Conservation (phyloP, 495 filamentous ascomycete genomes). For the Penicillium atrosanguineum region DNA sequence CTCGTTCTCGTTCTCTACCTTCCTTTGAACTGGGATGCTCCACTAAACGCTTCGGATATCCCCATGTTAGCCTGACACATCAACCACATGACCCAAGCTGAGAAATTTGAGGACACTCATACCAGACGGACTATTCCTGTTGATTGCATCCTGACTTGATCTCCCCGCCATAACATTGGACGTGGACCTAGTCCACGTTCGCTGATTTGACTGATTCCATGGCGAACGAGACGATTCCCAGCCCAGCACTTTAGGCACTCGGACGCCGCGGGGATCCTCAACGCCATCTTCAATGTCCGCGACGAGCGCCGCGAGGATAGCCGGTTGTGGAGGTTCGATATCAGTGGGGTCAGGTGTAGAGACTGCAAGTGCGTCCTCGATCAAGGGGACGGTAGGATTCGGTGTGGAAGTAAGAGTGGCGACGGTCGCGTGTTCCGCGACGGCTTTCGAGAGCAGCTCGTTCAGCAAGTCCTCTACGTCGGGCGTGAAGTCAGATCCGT, state of each 20-base stretch:
- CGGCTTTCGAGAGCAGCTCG: slow-evolving; percentile 41
- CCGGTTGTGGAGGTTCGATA: slow-evolving; percentile 10
- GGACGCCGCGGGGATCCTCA: slow-evolving; percentile 24
- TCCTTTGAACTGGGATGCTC: slow-evolving; percentile 48
- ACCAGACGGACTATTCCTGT: slow-evolving; percentile 36
- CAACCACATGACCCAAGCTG: background rate
- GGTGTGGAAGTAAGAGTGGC: slow-evolving; percentile 16
- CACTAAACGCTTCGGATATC: slow-evolving; percentile 63
- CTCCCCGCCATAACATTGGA: slow-evolving; percentile 4
- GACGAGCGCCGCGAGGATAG: slow-evolving; percentile 12
- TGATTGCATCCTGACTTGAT: slow-evolving; percentile 29
- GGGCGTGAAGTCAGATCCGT: slow-evolving; percentile 68
- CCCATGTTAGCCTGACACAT: slow-evolving; percentile 47
- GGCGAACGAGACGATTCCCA: slow-evolving; percentile 34
- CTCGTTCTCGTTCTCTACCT: slow-evolving; percentile 41
- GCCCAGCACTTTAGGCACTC: slow-evolving; percentile 43
- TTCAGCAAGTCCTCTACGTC: slow-evolving; percentile 58
- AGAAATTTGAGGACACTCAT: slow-evolving; percentile 10
- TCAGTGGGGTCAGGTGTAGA: slow-evolving; percentile 4
- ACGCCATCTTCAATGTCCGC: slow-evolving; percentile 40
- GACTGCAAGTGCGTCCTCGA: slow-evolving; percentile 8
- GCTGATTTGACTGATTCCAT: slow-evolving; percentile 31
- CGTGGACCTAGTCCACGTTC: slow-evolving; percentile 2
- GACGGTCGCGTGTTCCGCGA: slow-evolving; percentile 26
- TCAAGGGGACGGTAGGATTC: slow-evolving; percentile 2